phyloP scores from a whole-genome alignment of 495 filamentous ascomycete species.

The Cercophora samala region DNA sequence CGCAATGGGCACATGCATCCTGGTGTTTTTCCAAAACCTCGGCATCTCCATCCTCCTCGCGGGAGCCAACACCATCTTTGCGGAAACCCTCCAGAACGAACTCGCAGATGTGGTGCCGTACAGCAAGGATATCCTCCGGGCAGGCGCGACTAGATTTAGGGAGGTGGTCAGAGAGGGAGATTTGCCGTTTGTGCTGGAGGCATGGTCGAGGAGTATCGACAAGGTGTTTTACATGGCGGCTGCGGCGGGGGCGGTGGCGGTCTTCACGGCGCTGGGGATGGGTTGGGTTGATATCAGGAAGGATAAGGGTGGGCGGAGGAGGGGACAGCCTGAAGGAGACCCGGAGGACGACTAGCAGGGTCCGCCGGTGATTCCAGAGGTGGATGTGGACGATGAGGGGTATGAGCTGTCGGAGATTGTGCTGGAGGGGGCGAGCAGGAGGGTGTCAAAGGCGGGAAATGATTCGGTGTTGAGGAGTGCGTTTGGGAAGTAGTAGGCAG shows the following conservation, averaged over 20 bases:
- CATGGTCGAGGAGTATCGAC: conserved; percentile 42
- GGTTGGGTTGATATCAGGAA: conserved; percentile 27
- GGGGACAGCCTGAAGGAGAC: not conserved
- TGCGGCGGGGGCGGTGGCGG: conserved; percentile 12
- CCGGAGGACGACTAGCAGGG: conserved; percentile 16
- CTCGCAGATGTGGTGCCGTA: conserved; percentile 32
- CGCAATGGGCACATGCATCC: conserved; percentile 55
- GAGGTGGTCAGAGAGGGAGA: conserved; percentile 18
- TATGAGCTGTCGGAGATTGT: not conserved
- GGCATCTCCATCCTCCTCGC: conserved; percentile 60
- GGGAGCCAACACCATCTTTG: conserved; percentile 57
- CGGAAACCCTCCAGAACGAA: conserved; percentile 49
- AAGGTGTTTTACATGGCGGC: conserved; percentile 23
- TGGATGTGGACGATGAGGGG: not conserved
- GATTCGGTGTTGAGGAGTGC: not conserved
- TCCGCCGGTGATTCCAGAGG: not conserved
- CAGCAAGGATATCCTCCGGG: conserved; percentile 21
- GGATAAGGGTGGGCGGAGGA: conserved; percentile 1
- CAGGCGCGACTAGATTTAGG: conserved; percentile 51
- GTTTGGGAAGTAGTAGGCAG: not conserved
- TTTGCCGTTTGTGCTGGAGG: conserved; percentile 33
- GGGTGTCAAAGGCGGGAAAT: not conserved
- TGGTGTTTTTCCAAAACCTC: conserved; percentile 61
- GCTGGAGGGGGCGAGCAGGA: not conserved
- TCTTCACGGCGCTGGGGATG: conserved; percentile 22